Percentiles rank a stretch among this genome's conserved stretches.
phyloP scores from a whole-genome alignment of 108 stramenopile species.

The Discostella pseudostelligera region DNA sequence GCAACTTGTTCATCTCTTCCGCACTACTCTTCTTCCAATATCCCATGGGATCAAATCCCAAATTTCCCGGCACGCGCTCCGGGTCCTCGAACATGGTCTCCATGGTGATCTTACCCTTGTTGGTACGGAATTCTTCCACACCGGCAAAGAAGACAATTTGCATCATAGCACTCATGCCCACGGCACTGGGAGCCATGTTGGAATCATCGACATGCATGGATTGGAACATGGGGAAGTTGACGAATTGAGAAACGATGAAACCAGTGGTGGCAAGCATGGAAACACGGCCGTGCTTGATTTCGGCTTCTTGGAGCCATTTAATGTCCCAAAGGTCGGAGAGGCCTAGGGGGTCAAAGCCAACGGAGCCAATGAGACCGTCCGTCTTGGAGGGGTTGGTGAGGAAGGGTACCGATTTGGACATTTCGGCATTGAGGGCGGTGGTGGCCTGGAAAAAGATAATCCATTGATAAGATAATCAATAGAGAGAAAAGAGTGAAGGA shows the following conservation, averaged over 20 bases:
- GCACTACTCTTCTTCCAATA: slow-evolving; percentile 61
- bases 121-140: slow-evolving; percentile 81
- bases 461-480: neutral
- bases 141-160: slow-evolving; percentile 82
- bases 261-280: slow-evolving; percentile 92
- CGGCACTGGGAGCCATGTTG: slow-evolving; percentile 75
- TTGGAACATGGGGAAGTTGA: slow-evolving; percentile 78
- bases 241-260: slow-evolving; percentile 72
- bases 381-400: slow-evolving; percentile 63
- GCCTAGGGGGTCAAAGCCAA: slow-evolving; percentile 91
- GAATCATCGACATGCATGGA: slow-evolving; percentile 75
- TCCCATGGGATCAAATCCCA: slow-evolving; percentile 86
- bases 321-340: slow-evolving; percentile 91
- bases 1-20: slow-evolving; percentile 62
- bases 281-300: slow-evolving; percentile 95
- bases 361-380: slow-evolving; percentile 76
- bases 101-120: slow-evolving; percentile 91
- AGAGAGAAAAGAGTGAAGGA: too few species aligned
- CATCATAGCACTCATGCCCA: slow-evolving; percentile 80
- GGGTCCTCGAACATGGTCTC: slow-evolving; percentile 82
- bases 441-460: slow-evolving; percentile 26
- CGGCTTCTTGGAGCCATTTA: slow-evolving; percentile 96
- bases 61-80: slow-evolving; percentile 72
- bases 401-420: slow-evolving; percentile 87
- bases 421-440: slow-evolving; percentile 74